Base-by-base conservation (phyloP, 2,329 filamentous ascomycete genomes). In the Sarocladium kiliense region DNA sequence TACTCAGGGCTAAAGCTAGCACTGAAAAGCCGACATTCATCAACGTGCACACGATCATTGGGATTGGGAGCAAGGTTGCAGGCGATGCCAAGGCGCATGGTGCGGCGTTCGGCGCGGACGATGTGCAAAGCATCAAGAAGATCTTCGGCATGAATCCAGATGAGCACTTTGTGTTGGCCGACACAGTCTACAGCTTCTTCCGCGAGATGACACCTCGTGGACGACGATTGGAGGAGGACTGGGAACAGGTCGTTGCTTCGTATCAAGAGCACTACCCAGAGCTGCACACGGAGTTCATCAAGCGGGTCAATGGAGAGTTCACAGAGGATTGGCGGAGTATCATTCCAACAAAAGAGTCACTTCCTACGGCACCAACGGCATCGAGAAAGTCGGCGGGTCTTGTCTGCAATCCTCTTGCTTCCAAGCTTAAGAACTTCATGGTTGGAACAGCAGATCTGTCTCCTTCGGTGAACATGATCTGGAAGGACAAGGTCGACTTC, bases 41-140 rank as follows among this genome's bases (percentile, higher is more conserved):
- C 69, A 84, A 84, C 58, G 69, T 82, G 7, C 73, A 71, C 19
- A 84, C 81, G 1, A 67, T 80, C n/a, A 84, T 83, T 21, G 79
- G 81, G 0, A 58, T 81, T 0, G 78, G 78, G 5, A 81, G 73
- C 59, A 68, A 68, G 2, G 70, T 73, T 4, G 75, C 75, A 1
- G 78, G 78, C 4, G 67, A 78, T 14, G 80, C 81, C 3, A 74
- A 75, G 19, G 78, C 81, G 1, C 83, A 86, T 58, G 81, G 81
- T 21, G 81, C 76, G 11, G 79, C 82, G 1, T 80, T 82, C 39
- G 81, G 80, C 5, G 66, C 71, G 1, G 72, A 78, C 1, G 78
- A 81, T 53, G 77, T 86, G 2, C 75, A 71, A 27, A 62, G 55
- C 30, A 65, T 71, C 56, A 72, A 72, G 60, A 56, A 60, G 41